A percentile compares a stretch with the other conserved stretches of the same genome.
Conservation (phyloP, 2,329 filamentous ascomycete genomes). For the Plenodomus tracheiphilus region DNA sequence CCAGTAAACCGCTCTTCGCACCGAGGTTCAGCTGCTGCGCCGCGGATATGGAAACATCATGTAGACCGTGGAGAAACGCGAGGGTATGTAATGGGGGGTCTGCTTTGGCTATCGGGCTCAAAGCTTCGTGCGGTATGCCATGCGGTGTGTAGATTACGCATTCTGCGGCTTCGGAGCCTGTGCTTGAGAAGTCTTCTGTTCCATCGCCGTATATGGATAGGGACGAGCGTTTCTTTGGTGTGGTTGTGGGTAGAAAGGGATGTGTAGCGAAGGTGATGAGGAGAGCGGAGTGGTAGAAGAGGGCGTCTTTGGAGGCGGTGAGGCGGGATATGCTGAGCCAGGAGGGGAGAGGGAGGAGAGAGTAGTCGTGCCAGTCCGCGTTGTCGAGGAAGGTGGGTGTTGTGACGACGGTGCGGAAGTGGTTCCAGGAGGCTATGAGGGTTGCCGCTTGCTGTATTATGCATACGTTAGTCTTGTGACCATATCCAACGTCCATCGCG, state of each 20-base stretch:
- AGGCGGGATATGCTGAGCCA: conserved; percentile 67
- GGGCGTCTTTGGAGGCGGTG: conserved; percentile 56
- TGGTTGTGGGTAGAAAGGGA: conserved; percentile 28
- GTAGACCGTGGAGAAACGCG: conserved; percentile 66
- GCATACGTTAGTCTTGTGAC: too few relatives aligned
- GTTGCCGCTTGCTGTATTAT: conserved; percentile 61
- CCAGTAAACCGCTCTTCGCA: conserved; percentile 62
- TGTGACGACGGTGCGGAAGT: conserved; percentile 61
- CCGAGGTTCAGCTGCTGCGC: conserved; percentile 66
- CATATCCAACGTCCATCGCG: too few relatives aligned
- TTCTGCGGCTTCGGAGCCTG: conserved; percentile 49
- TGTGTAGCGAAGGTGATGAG: conserved; percentile 58
- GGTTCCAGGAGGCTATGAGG: conserved; percentile 60
- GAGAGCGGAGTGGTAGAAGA: conserved; percentile 63
- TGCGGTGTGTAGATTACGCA: conserved; percentile 68
- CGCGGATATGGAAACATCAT: conserved; percentile 59
- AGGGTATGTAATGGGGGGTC: conserved; percentile 56
- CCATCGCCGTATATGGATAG: conserved; percentile 37
- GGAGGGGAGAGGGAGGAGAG: conserved; percentile 54
- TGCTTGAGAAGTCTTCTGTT: conserved; percentile 22
- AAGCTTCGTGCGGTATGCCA: conserved; percentile 56
- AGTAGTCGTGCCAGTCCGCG: conserved; percentile 52
- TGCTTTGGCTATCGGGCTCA: conserved; percentile 50
- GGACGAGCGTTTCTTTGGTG: conserved; percentile 36
- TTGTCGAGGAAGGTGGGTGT: conserved; percentile 51